Base-by-base conservation (phyloP, 1,284 basidiomycete genomes). In the Boletellus dicymbophilus region DNA sequence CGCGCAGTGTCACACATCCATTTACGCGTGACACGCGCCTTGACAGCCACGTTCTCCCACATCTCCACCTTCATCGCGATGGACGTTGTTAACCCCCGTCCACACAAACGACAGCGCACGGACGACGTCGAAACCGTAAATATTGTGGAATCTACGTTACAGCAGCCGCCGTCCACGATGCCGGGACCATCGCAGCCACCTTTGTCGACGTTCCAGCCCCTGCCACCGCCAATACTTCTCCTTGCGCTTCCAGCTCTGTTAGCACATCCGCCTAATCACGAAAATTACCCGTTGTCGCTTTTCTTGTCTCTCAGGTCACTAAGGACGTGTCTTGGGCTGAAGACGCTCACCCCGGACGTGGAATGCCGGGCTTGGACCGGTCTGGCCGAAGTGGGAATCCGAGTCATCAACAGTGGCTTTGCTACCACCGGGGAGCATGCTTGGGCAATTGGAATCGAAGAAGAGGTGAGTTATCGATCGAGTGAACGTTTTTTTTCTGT, bases 291-390 rank as follows among this genome's bases (percentile, higher is more conserved):
- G 0, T 66, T 74, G 6, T 81, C 84, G 0, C 71, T 87, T 3
- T 72, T 72, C 23, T 58, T 87, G 4, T 84, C 86, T 1, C 64
- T 82, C 3, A 61, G 72, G 26, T 78, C 87, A 0, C 61, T 88
- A 8, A 67, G 79, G 25, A 77, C 72, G 55, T 85, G 80, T 62
- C 70, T 87, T 9, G 56, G 67, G 0, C 55, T 81, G 0, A 71
- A 72, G 6, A 71, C 74, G n/a, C 68, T 88, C 6, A 76, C 79
- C 8, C 75, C 77, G 6, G 77, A 80, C 45, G 66, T 84, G 7
- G 85, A 89, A 58, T 87, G 84, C 58, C 70, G 82, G 3, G 84
- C 84, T 1, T 87, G 84, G 82, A 81, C 80, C 1, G 76, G 77
- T 3, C 58, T 88, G 2, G 85, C 81, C 0, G 87, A 90, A 66